A percentile compares a stretch with the other conserved stretches of the same genome.
These are phyloP conservation scores for Boletus semigastroideus DNA, from an alignment of 1,284 basidiomycete genomes.

Conservation along the genomic window DNA sequence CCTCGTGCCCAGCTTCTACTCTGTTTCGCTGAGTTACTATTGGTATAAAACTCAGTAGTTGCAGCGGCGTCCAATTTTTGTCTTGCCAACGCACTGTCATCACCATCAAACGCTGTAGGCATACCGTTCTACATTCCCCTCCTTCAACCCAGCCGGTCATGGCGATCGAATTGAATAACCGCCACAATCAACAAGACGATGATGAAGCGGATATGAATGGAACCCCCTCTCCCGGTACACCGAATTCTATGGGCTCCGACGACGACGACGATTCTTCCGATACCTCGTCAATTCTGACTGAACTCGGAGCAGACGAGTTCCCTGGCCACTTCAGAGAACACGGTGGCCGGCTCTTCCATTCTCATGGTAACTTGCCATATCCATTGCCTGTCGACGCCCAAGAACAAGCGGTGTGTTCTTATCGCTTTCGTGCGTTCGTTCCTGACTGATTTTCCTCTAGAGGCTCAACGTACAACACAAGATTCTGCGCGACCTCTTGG, in stretches of 20 bases:
- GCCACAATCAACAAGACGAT: constrained; percentile 25
- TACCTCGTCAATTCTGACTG: constrained; percentile 42
- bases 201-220: constrained; percentile 15
- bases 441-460: constrained; percentile 35
- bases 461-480: constrained; percentile 50
- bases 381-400: constrained; percentile 64
- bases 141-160: constrained; percentile 18
- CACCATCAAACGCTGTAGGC: constrained; percentile 26
- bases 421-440: not conserved
- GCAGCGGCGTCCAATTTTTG: constrained; percentile 39
- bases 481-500: constrained; percentile 47
- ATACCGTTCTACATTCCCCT: constrained; percentile 9
- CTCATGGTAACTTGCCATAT: constrained; percentile 58
- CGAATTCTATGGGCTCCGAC: constrained; percentile 13
- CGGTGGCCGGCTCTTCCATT: constrained; percentile 62
- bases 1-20: constrained; percentile 39
- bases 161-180: constrained; percentile 31
- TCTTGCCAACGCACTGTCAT: constrained; percentile 37
- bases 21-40: constrained; percentile 41
- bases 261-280: constrained; percentile 39
- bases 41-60: constrained; percentile 40
- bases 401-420: constrained; percentile 55
- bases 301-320: constrained; percentile 50
- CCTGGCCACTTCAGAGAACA: constrained; percentile 55
- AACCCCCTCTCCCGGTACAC: constrained; percentile 10